Percentiles rank a stretch among this genome's conserved stretches.
phyloP scores from a whole-genome alignment of 2,329 filamentous ascomycete genomes.

The Pseudogymnoascus sp. region DNA sequence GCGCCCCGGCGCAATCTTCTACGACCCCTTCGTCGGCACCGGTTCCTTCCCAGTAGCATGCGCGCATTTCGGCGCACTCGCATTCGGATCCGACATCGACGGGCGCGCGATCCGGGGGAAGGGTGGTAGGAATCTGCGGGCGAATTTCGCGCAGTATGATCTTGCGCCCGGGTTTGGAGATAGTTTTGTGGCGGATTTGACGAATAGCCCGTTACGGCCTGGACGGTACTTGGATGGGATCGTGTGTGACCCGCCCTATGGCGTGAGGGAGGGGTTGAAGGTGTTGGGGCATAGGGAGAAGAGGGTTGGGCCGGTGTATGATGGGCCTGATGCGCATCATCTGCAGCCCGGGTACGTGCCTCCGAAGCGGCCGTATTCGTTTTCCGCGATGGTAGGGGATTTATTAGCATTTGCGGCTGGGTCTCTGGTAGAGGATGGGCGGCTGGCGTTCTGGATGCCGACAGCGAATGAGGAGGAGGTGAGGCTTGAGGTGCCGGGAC shows the following conservation, averaged over 20 bases:
- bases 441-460: constrained; percentile 95
- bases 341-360: constrained; percentile 63
- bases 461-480: constrained; percentile 72
- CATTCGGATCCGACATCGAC: constrained; percentile 88
- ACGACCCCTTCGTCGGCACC: constrained; percentile 92
- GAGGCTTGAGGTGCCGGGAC: constrained; percentile 66
- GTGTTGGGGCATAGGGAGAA: constrained; percentile 74
- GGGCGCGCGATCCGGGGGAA: constrained; percentile 74
- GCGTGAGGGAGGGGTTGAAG: constrained; percentile 82
- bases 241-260: constrained; percentile 91
- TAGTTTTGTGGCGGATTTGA: constrained; percentile 77
- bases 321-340: constrained; percentile 62
- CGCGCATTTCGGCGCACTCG: constrained; percentile 77
- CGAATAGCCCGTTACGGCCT: constrained; percentile 66
- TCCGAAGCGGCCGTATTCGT: constrained; percentile 87
- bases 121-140: constrained; percentile 39
- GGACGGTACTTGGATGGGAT: constrained; percentile 70
- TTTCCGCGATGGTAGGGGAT: constrained; percentile 81
- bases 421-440: constrained; percentile 68
- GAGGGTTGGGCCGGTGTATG: constrained; percentile 47
- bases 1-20: constrained; percentile 74
- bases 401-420: constrained; percentile 73
- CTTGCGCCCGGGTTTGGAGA: constrained; percentile 60
- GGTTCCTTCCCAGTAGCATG: constrained; percentile 87
- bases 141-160: constrained; percentile 81